Evolutionary conservation across 257 asterid genomes (phyloP), one percentile per base, ranked within the genome.

Genomic region (Dorcoceras hygrometricum): DNA sequence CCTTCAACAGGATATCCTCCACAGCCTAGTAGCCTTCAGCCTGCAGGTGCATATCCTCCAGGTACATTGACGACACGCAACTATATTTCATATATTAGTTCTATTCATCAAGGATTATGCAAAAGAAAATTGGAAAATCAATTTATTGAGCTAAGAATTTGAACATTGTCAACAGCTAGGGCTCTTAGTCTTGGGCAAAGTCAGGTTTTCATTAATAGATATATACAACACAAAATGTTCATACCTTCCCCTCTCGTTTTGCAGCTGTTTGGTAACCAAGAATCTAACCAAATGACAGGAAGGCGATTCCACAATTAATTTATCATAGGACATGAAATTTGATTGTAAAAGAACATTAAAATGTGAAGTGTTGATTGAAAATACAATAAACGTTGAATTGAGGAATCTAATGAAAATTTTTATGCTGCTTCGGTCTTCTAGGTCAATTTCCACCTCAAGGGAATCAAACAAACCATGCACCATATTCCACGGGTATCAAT

Each of bases 41-140:
- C 76, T 55, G 81, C 81, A 19, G 29, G 58, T 36, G 74, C 74
- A 9, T 81, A 78, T 31, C 81, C 81, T 27, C 16, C 83, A 62
- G 82, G 85, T 80, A 77, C 55, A 62, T 62, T 27, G 29, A 4
- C 31, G 0, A 9, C 8, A 29, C 29, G 0, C 27, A 23, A 5
- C 46, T 50, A 8, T 55, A 2, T 53, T 12, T 29, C 26, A 8
- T 18, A 20, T 61, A 16, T 1, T 23, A 14, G 11, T 64, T 22
- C 5, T 27, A 19, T 27, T 51, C 34, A 12, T 53, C 18, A 27
- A 4, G 19, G 62, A 50, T 65, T 5, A 22, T 29, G 14, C 0
- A 9, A n/a, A 2, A 58, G 32, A 59, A 27, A 59, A 16, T 7
- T n/a, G 29, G 3, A 11, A 0, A 5, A 12, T 56, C 60, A 12